phyloP scores from a whole-genome alignment of 1,284 basidiomycete species.

The Leccinum proliferum region DNA sequence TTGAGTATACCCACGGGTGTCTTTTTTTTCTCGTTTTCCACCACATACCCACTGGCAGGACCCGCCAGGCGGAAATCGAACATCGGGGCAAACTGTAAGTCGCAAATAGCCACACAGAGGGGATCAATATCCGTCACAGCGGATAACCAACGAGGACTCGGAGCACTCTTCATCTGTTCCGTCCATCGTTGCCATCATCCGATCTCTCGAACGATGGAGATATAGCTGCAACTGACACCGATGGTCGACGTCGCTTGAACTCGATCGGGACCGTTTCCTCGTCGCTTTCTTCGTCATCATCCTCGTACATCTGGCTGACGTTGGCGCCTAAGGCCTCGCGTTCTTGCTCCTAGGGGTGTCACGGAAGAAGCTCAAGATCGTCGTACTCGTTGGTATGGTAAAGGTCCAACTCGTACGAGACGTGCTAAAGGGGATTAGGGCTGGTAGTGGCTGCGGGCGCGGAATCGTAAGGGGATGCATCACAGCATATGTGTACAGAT shows the following conservation, averaged over 20 bases:
- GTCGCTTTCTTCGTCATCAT: slow-evolving; percentile 33
- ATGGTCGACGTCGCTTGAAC: slow-evolving; percentile 33
- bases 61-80: slow-evolving; percentile 5
- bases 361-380: slow-evolving; percentile 30
- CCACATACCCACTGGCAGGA: no score
- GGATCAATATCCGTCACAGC: background rate
- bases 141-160: background rate
- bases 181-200: slow-evolving; percentile 5
- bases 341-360: slow-evolving; percentile 23
- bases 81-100: slow-evolving; percentile 18
- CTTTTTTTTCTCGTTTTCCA: no score
- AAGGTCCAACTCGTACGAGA: slow-evolving; percentile 31
- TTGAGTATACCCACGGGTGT: no score
- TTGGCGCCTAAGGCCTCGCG: slow-evolving; percentile 23
- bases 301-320: slow-evolving; percentile 28
- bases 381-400: slow-evolving; percentile 27
- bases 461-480: slow-evolving; percentile 24
- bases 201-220: slow-evolving; percentile 21
- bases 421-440: slow-evolving; percentile 38
- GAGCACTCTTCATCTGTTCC: slow-evolving; percentile 6
- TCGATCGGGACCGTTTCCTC: slow-evolving; percentile 32
- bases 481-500: slow-evolving; percentile 19
- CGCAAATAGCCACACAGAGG: slow-evolving; percentile 1
- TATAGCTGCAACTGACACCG: slow-evolving; percentile 25
- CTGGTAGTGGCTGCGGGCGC: slow-evolving; percentile 31